These are phyloP conservation scores for Cercospora sojina DNA, from an alignment of 2,329 filamentous ascomycete genomes.

Conservation along the genomic window DNA sequence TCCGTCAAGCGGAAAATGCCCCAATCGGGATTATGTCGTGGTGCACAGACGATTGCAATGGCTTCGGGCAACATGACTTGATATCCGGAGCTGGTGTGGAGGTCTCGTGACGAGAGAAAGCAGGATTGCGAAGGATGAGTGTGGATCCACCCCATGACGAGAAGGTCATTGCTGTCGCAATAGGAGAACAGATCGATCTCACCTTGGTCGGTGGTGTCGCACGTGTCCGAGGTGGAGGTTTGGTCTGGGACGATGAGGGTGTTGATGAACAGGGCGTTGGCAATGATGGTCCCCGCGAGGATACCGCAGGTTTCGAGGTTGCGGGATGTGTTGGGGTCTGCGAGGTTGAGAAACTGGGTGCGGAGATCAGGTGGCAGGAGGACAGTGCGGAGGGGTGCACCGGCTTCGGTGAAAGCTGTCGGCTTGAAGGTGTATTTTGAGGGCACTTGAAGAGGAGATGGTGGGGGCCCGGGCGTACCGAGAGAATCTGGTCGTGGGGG, in stretches of 20 bases:
- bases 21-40: slow-evolving; percentile 72
- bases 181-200: slow-evolving; percentile 74
- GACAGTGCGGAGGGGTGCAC: slow-evolving; percentile 78
- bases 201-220: slow-evolving; percentile 85
- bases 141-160: slow-evolving; percentile 95
- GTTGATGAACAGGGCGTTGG: slow-evolving; percentile 89
- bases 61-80: slow-evolving; percentile 96
- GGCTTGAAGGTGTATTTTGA: slow-evolving; percentile 75
- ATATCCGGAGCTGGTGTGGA: slow-evolving; percentile 92
- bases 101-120: slow-evolving; percentile 92
- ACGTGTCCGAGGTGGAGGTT: slow-evolving; percentile 85
- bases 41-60: slow-evolving; percentile 94
- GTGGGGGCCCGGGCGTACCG: slow-evolving; percentile 25
- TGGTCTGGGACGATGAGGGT: slow-evolving; percentile 89
- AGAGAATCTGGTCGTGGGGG: slow-evolving; percentile 34
- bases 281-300: slow-evolving; percentile 83
- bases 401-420: slow-evolving; percentile 85
- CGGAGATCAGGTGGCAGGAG: slow-evolving; percentile 80
- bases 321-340: slow-evolving; percentile 69
- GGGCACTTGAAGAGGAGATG: slow-evolving; percentile 45
- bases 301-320: slow-evolving; percentile 96
- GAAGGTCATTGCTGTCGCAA: slow-evolving; percentile 76
- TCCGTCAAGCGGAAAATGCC: slow-evolving; percentile 92
- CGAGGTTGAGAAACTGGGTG: slow-evolving; percentile 69
- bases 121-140: slow-evolving; percentile 96